Percentiles rank a stretch among this genome's conserved stretches.
phyloP scores from a whole-genome alignment of 495 filamentous ascomycete species.

The Talaromyces trachyspermus region DNA sequence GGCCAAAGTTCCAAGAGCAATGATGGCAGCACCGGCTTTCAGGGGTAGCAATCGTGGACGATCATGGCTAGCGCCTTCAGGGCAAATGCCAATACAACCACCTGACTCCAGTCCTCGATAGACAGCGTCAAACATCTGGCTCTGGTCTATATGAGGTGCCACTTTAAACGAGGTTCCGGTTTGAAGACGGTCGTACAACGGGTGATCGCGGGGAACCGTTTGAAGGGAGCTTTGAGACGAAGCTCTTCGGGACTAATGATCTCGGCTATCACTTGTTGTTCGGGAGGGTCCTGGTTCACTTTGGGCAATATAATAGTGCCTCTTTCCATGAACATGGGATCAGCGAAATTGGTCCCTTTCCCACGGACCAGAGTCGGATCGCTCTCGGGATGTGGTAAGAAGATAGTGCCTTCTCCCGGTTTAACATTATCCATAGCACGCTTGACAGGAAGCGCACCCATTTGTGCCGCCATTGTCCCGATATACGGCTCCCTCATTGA shows the following conservation, averaged over 20 bases:
- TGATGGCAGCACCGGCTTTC: slow-evolving; percentile 84
- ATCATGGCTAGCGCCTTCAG: slow-evolving; percentile 84
- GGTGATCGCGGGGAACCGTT: slow-evolving; percentile 29
- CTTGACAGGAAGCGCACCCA: slow-evolving; percentile 70
- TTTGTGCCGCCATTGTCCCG: slow-evolving; percentile 58
- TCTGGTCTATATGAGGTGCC: slow-evolving; percentile 83
- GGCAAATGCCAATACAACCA: slow-evolving; percentile 81
- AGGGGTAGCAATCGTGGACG: slow-evolving; percentile 75
- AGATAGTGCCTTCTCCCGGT: slow-evolving; percentile 62
- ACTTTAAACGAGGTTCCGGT: slow-evolving; percentile 64
- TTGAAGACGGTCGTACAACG: slow-evolving; percentile 61
- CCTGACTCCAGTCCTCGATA: slow-evolving; percentile 63
- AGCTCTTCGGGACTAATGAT: slow-evolving; percentile 65
- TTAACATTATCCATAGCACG: slow-evolving; percentile 71
- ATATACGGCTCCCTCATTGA: slow-evolving; percentile 71
- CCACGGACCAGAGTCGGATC: slow-evolving; percentile 68
- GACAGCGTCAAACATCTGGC: slow-evolving; percentile 73
- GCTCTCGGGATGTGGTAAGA: slow-evolving; percentile 66
- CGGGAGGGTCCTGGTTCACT: slow-evolving; percentile 59
- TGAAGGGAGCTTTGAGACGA: slow-evolving; percentile 67
- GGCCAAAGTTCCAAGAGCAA: slow-evolving; percentile 79
- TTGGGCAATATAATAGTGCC: slow-evolving; percentile 70
- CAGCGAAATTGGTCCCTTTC: slow-evolving; percentile 63
- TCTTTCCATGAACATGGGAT: slow-evolving; percentile 53
- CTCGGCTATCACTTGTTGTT: slow-evolving; percentile 63